A percentile compares a stretch with the other conserved stretches of the same genome.
phyloP scores from a whole-genome alignment of 2,329 filamentous ascomycete genomes.

The Trichoderma guizhouense region DNA sequence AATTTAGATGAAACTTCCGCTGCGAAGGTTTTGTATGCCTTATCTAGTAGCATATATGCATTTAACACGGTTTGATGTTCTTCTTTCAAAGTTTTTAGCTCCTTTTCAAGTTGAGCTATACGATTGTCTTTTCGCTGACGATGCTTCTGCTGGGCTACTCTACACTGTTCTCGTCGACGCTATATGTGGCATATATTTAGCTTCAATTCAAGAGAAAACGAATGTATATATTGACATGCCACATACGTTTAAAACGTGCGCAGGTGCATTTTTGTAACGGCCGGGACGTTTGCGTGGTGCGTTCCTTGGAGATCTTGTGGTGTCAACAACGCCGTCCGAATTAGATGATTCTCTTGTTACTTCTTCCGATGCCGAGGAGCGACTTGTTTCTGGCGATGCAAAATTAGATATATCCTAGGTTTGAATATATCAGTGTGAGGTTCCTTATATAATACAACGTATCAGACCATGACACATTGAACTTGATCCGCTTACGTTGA shows the following conservation, averaged over 20 bases:
- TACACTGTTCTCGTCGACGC: neutral
- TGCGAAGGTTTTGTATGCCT: neutral
- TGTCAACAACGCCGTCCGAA: neutral
- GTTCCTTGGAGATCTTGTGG: neutral
- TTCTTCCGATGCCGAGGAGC: neutral
- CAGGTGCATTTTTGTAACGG: neutral
- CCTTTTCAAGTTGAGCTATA: neutral
- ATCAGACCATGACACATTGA: neutral
- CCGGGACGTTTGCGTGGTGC: neutral
- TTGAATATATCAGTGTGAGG: neutral
- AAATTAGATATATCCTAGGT: neutral
- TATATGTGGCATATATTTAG: neutral
- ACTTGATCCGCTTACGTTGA: neutral
- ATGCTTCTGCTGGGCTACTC: neutral
- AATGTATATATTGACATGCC: neutral
- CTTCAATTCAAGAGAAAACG: neutral
- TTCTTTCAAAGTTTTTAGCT: neutral
- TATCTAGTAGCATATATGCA: neutral
- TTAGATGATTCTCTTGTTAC: neutral
- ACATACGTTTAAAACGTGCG: neutral
- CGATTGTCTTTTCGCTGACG: neutral
- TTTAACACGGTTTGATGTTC: neutral
- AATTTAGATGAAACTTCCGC: neutral
- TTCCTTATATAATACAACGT: neutral
- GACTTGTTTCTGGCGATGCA: neutral